Evolutionary conservation across 495 filamentous ascomycete species (phyloP).

Genomic region (Penicillium turbatum): DNA sequence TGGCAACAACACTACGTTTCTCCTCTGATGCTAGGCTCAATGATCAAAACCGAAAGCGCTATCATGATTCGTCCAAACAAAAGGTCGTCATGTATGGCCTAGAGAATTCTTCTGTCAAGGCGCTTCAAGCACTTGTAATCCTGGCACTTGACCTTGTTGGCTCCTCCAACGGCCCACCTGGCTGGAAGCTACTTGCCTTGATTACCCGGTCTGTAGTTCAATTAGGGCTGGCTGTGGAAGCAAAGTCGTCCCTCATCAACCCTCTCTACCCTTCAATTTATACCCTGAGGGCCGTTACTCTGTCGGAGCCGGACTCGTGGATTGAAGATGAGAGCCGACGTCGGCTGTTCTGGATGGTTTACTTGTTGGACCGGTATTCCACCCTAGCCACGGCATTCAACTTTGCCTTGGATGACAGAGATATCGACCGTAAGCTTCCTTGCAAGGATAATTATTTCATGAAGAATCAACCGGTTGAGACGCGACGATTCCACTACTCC

Average conservation of each 20-base stretch:
- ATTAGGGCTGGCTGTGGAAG: conserved; percentile 74
- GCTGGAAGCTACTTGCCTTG: conserved; percentile 83
- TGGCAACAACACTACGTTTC: conserved; percentile 79
- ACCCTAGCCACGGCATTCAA: conserved; percentile 87
- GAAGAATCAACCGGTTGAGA: conserved; percentile 77
- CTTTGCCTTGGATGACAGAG: conserved; percentile 79
- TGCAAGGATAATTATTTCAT: conserved; percentile 84
- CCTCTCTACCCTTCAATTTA: conserved; percentile 79
- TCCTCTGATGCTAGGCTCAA: conserved; percentile 70
- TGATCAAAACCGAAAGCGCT: conserved; percentile 62
- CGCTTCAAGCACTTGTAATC: conserved; percentile 80
- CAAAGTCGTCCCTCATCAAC: conserved; percentile 66
- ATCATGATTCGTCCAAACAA: conserved; percentile 75
- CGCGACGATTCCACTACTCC: conserved; percentile 66
- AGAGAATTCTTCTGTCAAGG: conserved; percentile 83
- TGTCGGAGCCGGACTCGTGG: conserved; percentile 77
- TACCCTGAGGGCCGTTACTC: conserved; percentile 72
- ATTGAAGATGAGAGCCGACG: conserved; percentile 83
- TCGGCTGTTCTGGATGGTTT: conserved; percentile 89
- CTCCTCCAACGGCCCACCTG: conserved; percentile 76
- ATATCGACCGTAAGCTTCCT: conserved; percentile 81
- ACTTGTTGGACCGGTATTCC: conserved; percentile 81
- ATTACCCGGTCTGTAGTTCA: conserved; percentile 84
- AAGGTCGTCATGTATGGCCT: conserved; percentile 79
- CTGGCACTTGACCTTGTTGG: conserved; percentile 74